Percentiles rank a stretch among this genome's conserved stretches.
Conservation (phyloP, 176 grass and related monocot genomes). For the Coix lacrymajobi region DNA sequence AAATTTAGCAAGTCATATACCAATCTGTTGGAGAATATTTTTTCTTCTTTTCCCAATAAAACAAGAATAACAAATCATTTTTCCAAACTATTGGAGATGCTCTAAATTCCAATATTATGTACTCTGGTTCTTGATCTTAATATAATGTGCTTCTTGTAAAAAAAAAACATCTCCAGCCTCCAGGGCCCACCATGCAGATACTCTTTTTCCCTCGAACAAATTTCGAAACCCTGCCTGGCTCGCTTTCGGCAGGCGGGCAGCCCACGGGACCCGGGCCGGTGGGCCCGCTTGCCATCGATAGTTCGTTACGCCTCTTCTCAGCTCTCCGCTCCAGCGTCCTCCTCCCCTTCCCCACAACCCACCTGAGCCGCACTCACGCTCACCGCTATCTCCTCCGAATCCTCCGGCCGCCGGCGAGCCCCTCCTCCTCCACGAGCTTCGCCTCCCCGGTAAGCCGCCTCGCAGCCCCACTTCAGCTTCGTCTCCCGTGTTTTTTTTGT, state of each 20-base stretch:
- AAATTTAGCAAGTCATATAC: too few relatives aligned
- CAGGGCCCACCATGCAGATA: too few relatives aligned
- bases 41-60: too few relatives aligned
- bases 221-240: background rate
- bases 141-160: too few relatives aligned
- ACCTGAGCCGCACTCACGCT: background rate
- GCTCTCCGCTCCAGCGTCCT: background rate
- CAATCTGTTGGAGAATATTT: too few relatives aligned
- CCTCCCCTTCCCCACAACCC: background rate
- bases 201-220: too few relatives aligned
- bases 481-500: background rate
- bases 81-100: too few relatives aligned
- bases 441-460: slow-evolving; percentile 28
- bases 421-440: slow-evolving; percentile 15
- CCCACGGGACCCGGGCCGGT: background rate
- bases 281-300: background rate
- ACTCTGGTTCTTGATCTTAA: too few relatives aligned
- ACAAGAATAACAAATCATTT: too few relatives aligned
- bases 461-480: background rate
- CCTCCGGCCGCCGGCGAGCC: slow-evolving; percentile 28
- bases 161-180: too few relatives aligned
- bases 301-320: background rate
- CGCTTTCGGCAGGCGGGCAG: background rate
- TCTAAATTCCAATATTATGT: too few relatives aligned
- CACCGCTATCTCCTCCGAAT: slow-evolving; percentile 23